phyloP scores from a whole-genome alignment of 208 protist species.

The Naegleria gruberi region DNA sequence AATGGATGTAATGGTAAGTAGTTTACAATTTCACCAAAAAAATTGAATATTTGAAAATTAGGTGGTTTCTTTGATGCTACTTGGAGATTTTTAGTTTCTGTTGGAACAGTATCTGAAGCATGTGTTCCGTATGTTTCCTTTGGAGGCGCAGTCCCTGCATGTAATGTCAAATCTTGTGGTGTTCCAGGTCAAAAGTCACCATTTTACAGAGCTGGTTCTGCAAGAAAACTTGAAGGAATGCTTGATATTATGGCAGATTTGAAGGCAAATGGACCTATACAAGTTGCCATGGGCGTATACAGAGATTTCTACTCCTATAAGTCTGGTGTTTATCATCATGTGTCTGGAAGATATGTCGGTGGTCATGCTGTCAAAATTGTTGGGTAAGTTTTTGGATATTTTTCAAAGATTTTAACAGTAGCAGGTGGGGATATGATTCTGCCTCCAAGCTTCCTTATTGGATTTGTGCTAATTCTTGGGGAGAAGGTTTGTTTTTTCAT shows the following conservation, averaged over 20 bases:
- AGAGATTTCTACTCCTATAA: conserved; percentile 70
- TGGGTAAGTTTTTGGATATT: conserved; percentile 52
- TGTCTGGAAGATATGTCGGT: conserved; percentile 50
- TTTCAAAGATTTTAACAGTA: too few species aligned
- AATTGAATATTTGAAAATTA: conserved; percentile 29
- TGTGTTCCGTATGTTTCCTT: conserved; percentile 39
- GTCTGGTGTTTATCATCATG: conserved; percentile 74
- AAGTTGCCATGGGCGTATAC: conserved; percentile 73
- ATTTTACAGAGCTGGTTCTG: neutral
- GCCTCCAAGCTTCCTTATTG: conserved; percentile 64
- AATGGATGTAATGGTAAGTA: conserved; percentile 41
- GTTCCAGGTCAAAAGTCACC: neutral
- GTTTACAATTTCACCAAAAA: conserved; percentile 16
- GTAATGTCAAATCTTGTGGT: neutral
- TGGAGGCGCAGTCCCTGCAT: neutral
- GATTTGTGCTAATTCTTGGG: conserved; percentile 82
- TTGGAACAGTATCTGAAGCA: conserved; percentile 25
- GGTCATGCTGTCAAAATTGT: conserved; percentile 73
- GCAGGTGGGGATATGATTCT: conserved; percentile 40
- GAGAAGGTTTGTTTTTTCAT: conserved; percentile 40
- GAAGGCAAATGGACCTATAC: conserved; percentile 66
- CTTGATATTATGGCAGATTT: conserved; percentile 48
- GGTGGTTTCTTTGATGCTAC: conserved; percentile 29
- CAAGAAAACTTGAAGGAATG: neutral
- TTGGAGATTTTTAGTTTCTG: conserved; percentile 19